Base-by-base conservation (phyloP, 1,284 basidiomycete species). In the Boletus smithii region DNA sequence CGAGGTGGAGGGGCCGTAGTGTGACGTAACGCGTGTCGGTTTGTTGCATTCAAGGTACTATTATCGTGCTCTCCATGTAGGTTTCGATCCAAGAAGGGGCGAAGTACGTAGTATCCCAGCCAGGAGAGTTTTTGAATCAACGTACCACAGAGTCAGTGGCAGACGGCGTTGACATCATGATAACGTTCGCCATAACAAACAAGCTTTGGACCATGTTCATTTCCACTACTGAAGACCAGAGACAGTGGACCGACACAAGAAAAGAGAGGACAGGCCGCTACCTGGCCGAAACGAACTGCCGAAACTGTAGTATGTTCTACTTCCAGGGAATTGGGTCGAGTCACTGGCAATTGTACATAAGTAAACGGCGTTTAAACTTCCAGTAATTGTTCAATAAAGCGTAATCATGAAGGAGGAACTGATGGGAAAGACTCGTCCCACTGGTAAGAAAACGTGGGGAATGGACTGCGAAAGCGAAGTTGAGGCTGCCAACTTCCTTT, bases 401-500 rank as follows among this genome's bases (percentile, higher is more conserved):
- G 2, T 34, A 18, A 22, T 55, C 38, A 60, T 18, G 16, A 40
- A 8, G 18, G 22, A 20, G 42, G 11, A 31, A 40, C 17, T 2
- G 38, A 43, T n/a, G 44, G 10, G 39, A 32, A 27, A 36, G 47
- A 38, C 4, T 43, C 39, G 16, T 44, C 32, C 39, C 40, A 43
- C 8, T 42, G 42, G 29, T 40, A 37, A 27, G 57, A 26, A 42
- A 38, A 5, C 3, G 24, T 2, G 4, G 37, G 3, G 10, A 32
- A 35, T 18, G 51, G 22, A n/a, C 5, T 32, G 26, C 63, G 58
- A 14, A 88, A 70, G 55, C 83, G 76, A 39, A 88, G 66, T 48
- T 88, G 84, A 30, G 84, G 84, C 54, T 88, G 85, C 85, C 85
- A 88, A 49, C 79, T 82, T 13, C 85, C 86, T 68, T 84, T 80